A percentile compares a stretch with the other conserved stretches of the same genome.
Conservation (phyloP, 192 early-diverging fungal genomes). For the Rhizophagus prolifer region DNA sequence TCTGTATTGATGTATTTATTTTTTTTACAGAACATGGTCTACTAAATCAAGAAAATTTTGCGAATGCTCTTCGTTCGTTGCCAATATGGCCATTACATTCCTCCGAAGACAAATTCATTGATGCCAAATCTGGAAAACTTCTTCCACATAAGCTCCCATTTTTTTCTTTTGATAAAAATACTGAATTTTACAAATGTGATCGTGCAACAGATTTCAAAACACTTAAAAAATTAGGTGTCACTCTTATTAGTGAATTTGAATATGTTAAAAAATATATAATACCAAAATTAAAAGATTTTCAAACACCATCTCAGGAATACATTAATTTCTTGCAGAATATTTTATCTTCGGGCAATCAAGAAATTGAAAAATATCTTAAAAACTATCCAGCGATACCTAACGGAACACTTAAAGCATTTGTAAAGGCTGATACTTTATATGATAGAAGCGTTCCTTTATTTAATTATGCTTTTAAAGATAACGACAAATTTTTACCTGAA, state of each 20-base stretch:
- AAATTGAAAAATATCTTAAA: background rate
- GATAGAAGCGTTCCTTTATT: background rate
- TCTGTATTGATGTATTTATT: background rate
- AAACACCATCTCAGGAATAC: background rate
- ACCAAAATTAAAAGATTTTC: background rate
- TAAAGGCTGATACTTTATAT: background rate
- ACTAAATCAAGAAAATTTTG: background rate
- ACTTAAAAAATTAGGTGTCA: background rate
- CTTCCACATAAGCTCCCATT: background rate
- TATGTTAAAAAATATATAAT: background rate
- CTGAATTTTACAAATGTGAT: background rate
- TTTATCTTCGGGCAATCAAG: background rate
- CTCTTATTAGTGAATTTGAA: background rate
- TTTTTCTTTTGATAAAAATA: background rate
- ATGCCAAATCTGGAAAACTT: background rate
- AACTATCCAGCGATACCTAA: background rate
- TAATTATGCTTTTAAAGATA: background rate
- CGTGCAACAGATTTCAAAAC: background rate
- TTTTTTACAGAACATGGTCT: background rate
- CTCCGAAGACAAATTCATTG: background rate
- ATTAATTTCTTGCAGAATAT: background rate
- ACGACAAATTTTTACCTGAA: background rate
- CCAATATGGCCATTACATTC: background rate
- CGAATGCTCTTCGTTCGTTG: background rate
- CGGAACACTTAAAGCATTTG: background rate